Conservation (phyloP, 495 filamentous ascomycete genomes). For the Achaetomiella virescens region DNA sequence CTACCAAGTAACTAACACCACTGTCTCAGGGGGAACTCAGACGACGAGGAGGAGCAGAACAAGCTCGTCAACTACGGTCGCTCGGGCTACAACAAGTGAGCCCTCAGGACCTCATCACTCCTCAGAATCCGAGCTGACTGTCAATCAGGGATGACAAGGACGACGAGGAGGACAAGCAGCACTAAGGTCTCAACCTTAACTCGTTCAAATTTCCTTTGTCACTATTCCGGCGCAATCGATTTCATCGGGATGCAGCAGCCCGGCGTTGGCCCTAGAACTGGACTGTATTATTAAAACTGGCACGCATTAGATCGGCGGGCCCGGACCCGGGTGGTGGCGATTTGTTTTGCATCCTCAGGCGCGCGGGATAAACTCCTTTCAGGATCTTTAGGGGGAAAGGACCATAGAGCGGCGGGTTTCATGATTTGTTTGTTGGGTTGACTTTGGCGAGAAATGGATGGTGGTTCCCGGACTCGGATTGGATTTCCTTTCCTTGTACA, state of each 20-base stretch:
- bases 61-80: constrained; percentile 36
- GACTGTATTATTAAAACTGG: neutral
- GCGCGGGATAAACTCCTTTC: neutral
- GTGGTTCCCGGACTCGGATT: neutral
- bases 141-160: constrained; percentile 29
- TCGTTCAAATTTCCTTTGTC: neutral
- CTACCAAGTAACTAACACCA: constrained; percentile 8
- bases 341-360: neutral
- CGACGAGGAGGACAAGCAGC: constrained; percentile 25
- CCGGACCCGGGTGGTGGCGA: neutral
- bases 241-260: no score
- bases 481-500: constrained; percentile 2
- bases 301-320: neutral
- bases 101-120: neutral
- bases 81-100: constrained; percentile 43
- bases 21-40: constrained; percentile 30
- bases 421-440: no score
- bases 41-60: constrained; percentile 37
- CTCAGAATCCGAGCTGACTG: neutral
- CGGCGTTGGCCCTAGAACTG: neutral
- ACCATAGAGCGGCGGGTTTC: no score
- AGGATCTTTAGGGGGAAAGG: neutral
- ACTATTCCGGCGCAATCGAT: neutral
- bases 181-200: neutral
- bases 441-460: neutral